Conservation (phyloP, 2,329 filamentous ascomycete genomes). For the Trichoderma sp. region DNA sequence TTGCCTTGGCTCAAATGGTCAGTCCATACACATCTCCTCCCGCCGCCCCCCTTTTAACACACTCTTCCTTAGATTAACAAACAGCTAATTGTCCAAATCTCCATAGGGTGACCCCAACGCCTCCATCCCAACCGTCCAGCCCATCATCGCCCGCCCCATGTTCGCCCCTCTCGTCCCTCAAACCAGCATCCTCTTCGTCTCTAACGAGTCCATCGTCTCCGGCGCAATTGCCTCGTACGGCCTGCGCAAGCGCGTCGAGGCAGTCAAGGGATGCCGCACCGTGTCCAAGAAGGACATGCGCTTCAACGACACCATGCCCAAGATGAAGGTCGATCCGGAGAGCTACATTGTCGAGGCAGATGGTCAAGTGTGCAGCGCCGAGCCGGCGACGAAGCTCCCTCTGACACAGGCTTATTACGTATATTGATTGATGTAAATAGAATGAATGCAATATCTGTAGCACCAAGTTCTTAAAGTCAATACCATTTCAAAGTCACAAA, state of each 20-base stretch:
- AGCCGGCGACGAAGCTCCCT: conserved; percentile 68
- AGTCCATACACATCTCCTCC: conserved; percentile 23
- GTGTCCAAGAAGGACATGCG: conserved; percentile 88
- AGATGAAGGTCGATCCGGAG: conserved; percentile 90
- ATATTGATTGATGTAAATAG: conserved; percentile 50
- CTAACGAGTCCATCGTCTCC: conserved; percentile 63
- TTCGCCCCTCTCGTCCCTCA: conserved; percentile 71
- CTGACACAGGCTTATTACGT: conserved; percentile 76
- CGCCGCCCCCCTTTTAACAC: background rate
- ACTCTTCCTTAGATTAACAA: too few species aligned
- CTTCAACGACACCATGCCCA: conserved; percentile 77
- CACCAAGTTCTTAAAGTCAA: background rate
- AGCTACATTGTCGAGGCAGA: conserved; percentile 85
- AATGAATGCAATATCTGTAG: background rate
- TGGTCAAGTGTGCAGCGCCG: conserved; percentile 68
- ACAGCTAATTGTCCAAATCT: too few species aligned
- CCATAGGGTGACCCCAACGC: conserved; percentile 72
- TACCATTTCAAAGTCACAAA: background rate
- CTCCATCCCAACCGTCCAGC: conserved; percentile 85
- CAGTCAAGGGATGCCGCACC: conserved; percentile 71
- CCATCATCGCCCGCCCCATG: conserved; percentile 80
- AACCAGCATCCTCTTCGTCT: conserved; percentile 81
- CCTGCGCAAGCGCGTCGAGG: conserved; percentile 74
- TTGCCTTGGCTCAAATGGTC: conserved; percentile 81
- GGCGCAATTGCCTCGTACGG: conserved; percentile 70